These are phyloP conservation scores for Rhytidiadelphus loreus DNA, from an alignment of 225 moss, liverwort and hornwort genomes.

Conservation along the genomic window DNA sequence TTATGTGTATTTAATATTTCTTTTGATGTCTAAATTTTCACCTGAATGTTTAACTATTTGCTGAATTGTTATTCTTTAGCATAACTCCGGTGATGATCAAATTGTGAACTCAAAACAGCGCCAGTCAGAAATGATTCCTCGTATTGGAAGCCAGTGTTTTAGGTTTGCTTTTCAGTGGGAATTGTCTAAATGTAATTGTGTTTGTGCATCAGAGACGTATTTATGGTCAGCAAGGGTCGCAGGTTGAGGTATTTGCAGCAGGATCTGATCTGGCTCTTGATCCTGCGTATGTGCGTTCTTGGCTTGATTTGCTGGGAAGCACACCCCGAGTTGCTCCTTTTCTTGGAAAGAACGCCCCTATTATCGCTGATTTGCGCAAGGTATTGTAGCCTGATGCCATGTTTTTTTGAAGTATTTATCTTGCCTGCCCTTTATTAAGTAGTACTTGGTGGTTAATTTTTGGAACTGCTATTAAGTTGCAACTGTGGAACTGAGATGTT, in stretches of 20 bases:
- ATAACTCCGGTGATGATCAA: neutral
- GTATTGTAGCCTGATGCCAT: neutral
- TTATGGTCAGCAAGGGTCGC: slow-evolving; percentile 65
- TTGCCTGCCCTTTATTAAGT: neutral
- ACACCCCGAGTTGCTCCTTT: slow-evolving; percentile 89
- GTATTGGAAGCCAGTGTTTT: neutral
- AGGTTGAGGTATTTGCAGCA: slow-evolving; percentile 71
- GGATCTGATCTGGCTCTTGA: slow-evolving; percentile 80
- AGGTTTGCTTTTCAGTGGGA: neutral
- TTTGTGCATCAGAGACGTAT: slow-evolving; percentile 56
- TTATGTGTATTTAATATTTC: neutral
- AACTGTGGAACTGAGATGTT: neutral
- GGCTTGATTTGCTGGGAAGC: slow-evolving; percentile 68
- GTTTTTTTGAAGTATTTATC: neutral
- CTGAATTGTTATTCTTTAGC: neutral
- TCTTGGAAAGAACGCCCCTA: slow-evolving; percentile 65
- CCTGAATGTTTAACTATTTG: neutral
- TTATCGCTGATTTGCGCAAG: slow-evolving; percentile 72
- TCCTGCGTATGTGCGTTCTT: slow-evolving; percentile 62
- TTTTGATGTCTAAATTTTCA: neutral
- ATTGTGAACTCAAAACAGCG: neutral
- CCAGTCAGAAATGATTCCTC: neutral
- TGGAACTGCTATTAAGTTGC: neutral
- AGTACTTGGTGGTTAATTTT: neutral
- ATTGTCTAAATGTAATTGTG: neutral